Evolutionary conservation across 108 stramenopile species (phyloP).

Genomic region (Schizochytrium sp.): DNA sequence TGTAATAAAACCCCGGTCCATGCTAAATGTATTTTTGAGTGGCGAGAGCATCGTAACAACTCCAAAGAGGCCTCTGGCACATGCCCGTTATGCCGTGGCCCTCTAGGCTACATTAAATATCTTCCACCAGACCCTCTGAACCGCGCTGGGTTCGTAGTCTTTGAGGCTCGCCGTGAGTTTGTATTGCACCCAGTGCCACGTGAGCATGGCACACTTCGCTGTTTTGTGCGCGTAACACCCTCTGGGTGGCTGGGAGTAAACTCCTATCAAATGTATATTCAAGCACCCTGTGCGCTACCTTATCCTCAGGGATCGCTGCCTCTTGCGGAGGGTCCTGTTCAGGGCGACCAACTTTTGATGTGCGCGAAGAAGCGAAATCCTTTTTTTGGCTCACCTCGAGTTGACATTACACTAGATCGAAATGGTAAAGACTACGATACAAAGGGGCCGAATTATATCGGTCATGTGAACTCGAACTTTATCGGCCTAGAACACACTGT

Average conservation of each 20-base stretch:
- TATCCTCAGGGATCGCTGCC: conserved; percentile 41
- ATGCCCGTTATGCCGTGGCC: conserved; percentile 48
- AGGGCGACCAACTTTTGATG: conserved; percentile 44
- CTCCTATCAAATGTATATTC: conserved; percentile 43
- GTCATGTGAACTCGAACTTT: conserved; percentile 20
- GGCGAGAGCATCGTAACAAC: conserved; percentile 20
- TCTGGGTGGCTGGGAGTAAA: conserved; percentile 32
- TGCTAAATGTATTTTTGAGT: conserved; percentile 51
- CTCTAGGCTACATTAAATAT: conserved; percentile 15
- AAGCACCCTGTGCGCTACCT: conserved; percentile 51
- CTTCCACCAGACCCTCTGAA: conserved; percentile 35
- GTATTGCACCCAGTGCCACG: conserved; percentile 38
- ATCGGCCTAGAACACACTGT: conserved; percentile 49
- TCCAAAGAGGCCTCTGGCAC: conserved; percentile 45
- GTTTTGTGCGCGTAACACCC: conserved; percentile 36
- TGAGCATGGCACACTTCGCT: conserved; percentile 35
- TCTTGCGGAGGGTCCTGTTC: neutral
- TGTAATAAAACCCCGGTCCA: conserved; percentile 46
- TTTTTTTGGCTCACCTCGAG: neutral
- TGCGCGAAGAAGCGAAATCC: conserved; percentile 26
- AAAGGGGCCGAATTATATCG: conserved; percentile 46
- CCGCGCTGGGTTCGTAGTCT: neutral
- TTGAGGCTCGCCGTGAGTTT: conserved; percentile 29
- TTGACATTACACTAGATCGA: conserved; percentile 49
- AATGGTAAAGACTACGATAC: conserved; percentile 11